Conservation (phyloP, 2,329 filamentous ascomycete genomes). For the Cercospora berteroae region DNA sequence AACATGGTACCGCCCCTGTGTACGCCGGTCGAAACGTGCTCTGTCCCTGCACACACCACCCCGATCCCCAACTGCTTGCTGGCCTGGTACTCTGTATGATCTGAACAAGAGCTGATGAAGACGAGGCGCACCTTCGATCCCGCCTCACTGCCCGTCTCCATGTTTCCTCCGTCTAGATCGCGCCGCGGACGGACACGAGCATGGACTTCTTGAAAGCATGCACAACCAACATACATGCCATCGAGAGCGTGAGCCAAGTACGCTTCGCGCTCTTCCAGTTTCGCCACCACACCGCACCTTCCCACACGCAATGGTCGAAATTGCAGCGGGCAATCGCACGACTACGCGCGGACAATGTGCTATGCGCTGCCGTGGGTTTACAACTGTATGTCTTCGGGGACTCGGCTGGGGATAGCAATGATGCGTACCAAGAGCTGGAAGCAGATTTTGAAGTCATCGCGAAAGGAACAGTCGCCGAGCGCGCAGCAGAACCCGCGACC, state of each 20-base stretch:
- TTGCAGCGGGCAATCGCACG: constrained; percentile 12
- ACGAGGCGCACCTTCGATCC: neutral
- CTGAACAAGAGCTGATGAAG: constrained; percentile 2
- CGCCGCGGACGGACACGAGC: constrained; percentile 14
- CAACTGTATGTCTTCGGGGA: constrained; percentile 22
- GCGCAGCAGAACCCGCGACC: neutral
- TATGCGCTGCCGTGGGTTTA: constrained; percentile 19
- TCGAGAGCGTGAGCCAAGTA: constrained; percentile 23
- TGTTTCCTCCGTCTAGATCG: constrained; percentile 21
- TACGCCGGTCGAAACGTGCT: neutral
- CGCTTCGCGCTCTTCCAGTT: constrained; percentile 15
- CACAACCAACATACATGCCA: constrained; percentile 35
- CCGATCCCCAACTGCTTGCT: neutral
- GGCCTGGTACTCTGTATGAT: neutral
- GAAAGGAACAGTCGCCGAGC: constrained; percentile 6
- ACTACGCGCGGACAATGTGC: constrained; percentile 22
- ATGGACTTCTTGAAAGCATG: constrained; percentile 40
- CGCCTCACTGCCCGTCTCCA: constrained; percentile 21
- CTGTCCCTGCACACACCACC: neutral
- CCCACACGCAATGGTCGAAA: constrained; percentile 1
- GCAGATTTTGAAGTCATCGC: neutral
- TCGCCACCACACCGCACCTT: neutral
- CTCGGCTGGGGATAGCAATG: neutral
- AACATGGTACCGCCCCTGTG: neutral
- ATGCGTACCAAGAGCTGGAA: neutral